Evolutionary conservation across 2,329 filamentous ascomycete species (phyloP).

Genomic region (Claviceps digitariae): DNA sequence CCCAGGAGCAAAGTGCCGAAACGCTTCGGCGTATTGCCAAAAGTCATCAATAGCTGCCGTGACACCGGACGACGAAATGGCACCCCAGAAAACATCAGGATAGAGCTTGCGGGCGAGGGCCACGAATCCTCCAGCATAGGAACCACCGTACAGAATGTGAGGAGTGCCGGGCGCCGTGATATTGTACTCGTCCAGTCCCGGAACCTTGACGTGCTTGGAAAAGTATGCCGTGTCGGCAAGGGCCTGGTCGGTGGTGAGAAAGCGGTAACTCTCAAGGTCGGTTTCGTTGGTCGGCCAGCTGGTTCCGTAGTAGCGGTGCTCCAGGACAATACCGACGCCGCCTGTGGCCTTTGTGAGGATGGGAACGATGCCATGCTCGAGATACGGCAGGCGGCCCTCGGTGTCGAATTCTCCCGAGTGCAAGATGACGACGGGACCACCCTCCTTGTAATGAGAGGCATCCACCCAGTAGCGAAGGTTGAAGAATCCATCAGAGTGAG

Average conservation of each 20-base stretch:
- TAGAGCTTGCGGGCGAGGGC: conserved; percentile 66
- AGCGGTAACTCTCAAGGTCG: conserved; percentile 56
- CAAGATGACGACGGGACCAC: conserved; percentile 71
- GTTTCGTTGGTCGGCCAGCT: conserved; percentile 58
- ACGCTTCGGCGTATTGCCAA: conserved; percentile 47
- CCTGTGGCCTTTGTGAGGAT: conserved; percentile 56
- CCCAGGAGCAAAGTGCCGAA: conserved; percentile 33
- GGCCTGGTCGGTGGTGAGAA: conserved; percentile 72
- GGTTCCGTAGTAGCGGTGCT: conserved; percentile 77
- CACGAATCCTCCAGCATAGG: conserved; percentile 68
- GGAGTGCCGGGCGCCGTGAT: conserved; percentile 52
- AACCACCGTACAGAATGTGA: conserved; percentile 72
- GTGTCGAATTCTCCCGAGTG: conserved; percentile 57
- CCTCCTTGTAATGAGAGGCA: conserved; percentile 56
- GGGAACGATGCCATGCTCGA: conserved; percentile 66
- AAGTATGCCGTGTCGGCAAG: conserved; percentile 75
- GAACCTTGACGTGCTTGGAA: conserved; percentile 56
- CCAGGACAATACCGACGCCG: conserved; percentile 67
- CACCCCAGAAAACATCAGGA: conserved; percentile 64
- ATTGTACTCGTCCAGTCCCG: conserved; percentile 52
- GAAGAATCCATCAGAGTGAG: conserved; percentile 57
- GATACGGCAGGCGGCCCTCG: conserved; percentile 48
- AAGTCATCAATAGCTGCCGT: conserved; percentile 67
- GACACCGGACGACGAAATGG: conserved; percentile 70
- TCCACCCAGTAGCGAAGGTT: conserved; percentile 75